Evolutionary conservation across 768 basidiomycete species (phyloP).

Genomic region (Leucogyrophana mollusca): DNA sequence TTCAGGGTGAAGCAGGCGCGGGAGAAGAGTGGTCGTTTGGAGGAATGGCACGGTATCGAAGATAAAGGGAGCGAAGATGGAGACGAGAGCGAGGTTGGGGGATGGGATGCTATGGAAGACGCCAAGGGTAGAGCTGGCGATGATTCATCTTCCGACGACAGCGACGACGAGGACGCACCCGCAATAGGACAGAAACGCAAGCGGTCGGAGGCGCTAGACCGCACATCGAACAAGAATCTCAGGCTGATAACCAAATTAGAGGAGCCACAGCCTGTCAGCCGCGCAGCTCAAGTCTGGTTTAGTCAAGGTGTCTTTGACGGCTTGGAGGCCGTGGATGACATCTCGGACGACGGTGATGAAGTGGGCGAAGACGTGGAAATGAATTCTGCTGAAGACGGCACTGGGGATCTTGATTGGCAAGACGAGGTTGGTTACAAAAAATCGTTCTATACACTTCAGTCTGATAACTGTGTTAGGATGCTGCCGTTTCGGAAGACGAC

Average conservation of each 20-base stretch:
- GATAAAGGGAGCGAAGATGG: slow-evolving; percentile 38
- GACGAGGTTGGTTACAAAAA: slow-evolving; percentile 28
- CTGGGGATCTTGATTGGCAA: slow-evolving; percentile 26
- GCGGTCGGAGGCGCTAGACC: slow-evolving; percentile 23
- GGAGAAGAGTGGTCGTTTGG: slow-evolving; percentile 67
- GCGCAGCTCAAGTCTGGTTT: slow-evolving; percentile 89
- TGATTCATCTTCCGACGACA: slow-evolving; percentile 52
- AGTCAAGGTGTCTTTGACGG: slow-evolving; percentile 87
- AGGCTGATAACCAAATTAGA: slow-evolving; percentile 52
- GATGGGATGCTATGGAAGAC: slow-evolving; percentile 67
- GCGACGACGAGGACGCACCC: slow-evolving; percentile 36
- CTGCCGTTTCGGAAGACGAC: slow-evolving; percentile 42
- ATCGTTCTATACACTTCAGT: neutral
- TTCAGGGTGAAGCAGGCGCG: slow-evolving; percentile 80
- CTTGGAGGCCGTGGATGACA: slow-evolving; percentile 43
- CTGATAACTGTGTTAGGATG: no score
- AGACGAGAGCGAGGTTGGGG: slow-evolving; percentile 49
- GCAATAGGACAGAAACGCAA: slow-evolving; percentile 40
- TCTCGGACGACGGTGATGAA: slow-evolving; percentile 35
- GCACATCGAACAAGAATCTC: slow-evolving; percentile 43
- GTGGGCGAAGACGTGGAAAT: slow-evolving; percentile 26
- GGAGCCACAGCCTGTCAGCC: slow-evolving; percentile 36
- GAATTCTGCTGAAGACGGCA: slow-evolving; percentile 28
- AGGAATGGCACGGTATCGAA: slow-evolving; percentile 80
- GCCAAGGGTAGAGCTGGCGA: slow-evolving; percentile 48